Evolutionary conservation across 768 basidiomycete genomes (phyloP).

Genomic region (Collybia sp.): DNA sequence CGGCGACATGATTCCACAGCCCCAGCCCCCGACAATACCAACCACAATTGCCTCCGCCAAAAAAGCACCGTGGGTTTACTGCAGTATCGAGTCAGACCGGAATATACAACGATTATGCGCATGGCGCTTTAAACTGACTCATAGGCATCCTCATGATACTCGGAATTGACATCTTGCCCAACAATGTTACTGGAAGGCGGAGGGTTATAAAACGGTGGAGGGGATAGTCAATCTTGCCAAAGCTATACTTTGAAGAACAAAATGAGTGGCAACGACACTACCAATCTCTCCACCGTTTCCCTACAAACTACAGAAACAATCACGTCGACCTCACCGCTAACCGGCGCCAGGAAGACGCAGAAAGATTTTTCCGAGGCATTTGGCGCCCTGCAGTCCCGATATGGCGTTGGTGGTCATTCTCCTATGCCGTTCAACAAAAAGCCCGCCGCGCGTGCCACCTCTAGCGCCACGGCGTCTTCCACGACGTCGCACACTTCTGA

Average conservation of each 20-base stretch:
- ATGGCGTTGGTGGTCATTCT: neutral
- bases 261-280: conserved; percentile 1
- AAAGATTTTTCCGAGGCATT: neutral
- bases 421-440: neutral
- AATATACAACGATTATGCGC: no score
- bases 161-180: no score
- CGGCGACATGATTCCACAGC: no score
- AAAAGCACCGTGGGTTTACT: no score
- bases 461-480: neutral
- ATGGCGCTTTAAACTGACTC: no score
- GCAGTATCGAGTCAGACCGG: no score
- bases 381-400: neutral
- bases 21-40: no score
- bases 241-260: neutral
- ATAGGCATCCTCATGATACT: no score
- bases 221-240: neutral
- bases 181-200: no score
- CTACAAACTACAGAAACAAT: conserved; percentile 13
- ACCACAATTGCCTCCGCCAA: no score
- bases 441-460: neutral
- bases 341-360: conserved; percentile 1
- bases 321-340: conserved; percentile 11
- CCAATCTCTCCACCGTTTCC: conserved; percentile 13
- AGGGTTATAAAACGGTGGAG: no score
- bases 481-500: neutral